Conservation (phyloP, 2,329 filamentous ascomycete genomes). For the Pyricularia pennisetigena region DNA sequence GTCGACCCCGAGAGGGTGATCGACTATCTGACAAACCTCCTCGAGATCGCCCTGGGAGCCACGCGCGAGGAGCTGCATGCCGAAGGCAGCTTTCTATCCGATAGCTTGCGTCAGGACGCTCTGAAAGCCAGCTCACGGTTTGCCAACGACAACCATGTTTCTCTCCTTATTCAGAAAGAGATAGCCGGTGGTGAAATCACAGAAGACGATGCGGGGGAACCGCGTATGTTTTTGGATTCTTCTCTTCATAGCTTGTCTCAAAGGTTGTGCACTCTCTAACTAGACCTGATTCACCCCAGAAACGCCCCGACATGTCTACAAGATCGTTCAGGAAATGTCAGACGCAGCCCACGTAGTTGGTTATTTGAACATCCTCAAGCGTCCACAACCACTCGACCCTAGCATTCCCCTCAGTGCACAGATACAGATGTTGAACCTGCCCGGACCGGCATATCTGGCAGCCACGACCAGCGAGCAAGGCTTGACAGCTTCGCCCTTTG, state of each 20-base stretch:
- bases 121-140: conserved; percentile 82
- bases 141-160: conserved; percentile 76
- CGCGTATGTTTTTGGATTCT: conserved; percentile 21
- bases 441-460: conserved; percentile 64
- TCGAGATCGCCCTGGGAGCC: conserved; percentile 66
- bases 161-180: conserved; percentile 87
- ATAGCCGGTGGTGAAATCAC: conserved; percentile 39
- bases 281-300: conserved; percentile 17
- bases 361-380: conserved; percentile 84
- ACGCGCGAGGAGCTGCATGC: conserved; percentile 69
- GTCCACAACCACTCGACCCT: conserved; percentile 78
- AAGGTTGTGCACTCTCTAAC: background rate
- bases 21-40: conserved; percentile 61
- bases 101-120: conserved; percentile 64
- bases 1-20: conserved; percentile 62
- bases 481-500: conserved; percentile 71
- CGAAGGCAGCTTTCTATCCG: conserved; percentile 73
- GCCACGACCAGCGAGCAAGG: conserved; percentile 59
- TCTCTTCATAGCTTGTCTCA: conserved; percentile 15
- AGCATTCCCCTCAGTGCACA: conserved; percentile 74
- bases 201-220: conserved; percentile 34
- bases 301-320: conserved; percentile 59
- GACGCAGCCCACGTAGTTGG: conserved; percentile 71
- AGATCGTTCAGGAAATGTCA: conserved; percentile 71
- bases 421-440: conserved; percentile 87